Evolutionary conservation across 2,329 filamentous ascomycete genomes (phyloP).

Genomic region (Fusarium guadeloupense): DNA sequence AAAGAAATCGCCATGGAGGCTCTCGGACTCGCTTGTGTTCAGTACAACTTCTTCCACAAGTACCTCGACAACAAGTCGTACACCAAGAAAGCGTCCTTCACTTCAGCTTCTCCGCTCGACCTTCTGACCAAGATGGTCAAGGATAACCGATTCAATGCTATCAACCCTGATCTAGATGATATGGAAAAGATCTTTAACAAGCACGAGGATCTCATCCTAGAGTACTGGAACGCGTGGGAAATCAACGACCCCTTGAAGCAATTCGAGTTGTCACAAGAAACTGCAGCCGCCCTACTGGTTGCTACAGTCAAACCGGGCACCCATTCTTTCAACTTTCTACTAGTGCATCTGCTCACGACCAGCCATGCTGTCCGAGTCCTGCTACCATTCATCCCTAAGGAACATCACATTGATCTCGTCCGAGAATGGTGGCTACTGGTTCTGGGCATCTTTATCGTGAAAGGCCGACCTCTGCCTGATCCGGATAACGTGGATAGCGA

Average conservation of each 20-base stretch:
- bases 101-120: conserved; percentile 70
- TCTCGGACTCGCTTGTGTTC: conserved; percentile 70
- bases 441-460: conserved; percentile 78
- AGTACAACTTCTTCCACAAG: conserved; percentile 69
- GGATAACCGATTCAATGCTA: conserved; percentile 75
- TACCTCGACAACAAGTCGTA: conserved; percentile 79
- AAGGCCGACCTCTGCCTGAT: conserved; percentile 76
- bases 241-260: conserved; percentile 75
- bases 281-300: conserved; percentile 69
- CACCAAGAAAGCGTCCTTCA: conserved; percentile 69
- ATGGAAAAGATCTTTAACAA: conserved; percentile 73
- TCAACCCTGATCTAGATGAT: conserved; percentile 67
- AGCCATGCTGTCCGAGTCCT: conserved; percentile 90
- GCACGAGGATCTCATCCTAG: conserved; percentile 75
- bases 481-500: conserved; percentile 69
- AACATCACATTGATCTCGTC: conserved; percentile 77
- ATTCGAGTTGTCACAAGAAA: conserved; percentile 76
- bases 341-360: conserved; percentile 83
- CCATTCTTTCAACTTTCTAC: conserved; percentile 81
- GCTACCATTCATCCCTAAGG: conserved; percentile 77
- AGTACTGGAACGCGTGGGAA: conserved; percentile 92
- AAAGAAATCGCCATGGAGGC: conserved; percentile 91
- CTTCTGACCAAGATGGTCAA: conserved; percentile 74
- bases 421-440: conserved; percentile 91
- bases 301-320: conserved; percentile 65